phyloP scores from a whole-genome alignment of 2,329 filamentous ascomycete species.

The Nothophaeocryptopus gaeumannii region DNA sequence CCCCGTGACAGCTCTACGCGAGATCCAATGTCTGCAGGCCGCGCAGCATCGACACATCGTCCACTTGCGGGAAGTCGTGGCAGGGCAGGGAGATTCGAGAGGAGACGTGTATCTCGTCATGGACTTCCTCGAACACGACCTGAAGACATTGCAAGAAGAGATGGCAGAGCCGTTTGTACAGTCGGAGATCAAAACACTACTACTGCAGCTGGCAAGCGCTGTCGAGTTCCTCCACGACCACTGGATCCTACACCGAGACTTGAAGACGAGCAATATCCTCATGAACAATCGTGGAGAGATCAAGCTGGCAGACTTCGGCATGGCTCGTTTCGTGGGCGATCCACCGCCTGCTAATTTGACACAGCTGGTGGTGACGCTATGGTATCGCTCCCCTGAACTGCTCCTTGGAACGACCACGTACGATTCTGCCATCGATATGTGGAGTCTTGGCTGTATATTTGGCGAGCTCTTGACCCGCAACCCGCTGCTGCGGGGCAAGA shows the following conservation, averaged over 20 bases:
- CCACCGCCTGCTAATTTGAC: conserved; percentile 74
- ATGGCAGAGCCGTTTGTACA: conserved; percentile 92
- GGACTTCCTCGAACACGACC: conserved; percentile 95
- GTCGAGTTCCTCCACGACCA: conserved; percentile 81
- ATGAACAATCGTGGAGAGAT: conserved; percentile 93
- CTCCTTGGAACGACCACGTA: conserved; percentile 78
- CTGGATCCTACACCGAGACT: conserved; percentile 85
- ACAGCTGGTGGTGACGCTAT: conserved; percentile 90
- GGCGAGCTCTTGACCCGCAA: conserved; percentile 82
- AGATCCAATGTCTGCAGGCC: conserved; percentile 86
- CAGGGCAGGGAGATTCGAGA: conserved; percentile 23
- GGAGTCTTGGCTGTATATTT: conserved; percentile 95
- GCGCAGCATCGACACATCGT: conserved; percentile 83
- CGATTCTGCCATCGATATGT: conserved; percentile 78
- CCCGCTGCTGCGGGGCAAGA: conserved; percentile 80
- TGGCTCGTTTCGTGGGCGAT: conserved; percentile 85
- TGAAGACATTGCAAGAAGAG: conserved; percentile 87
- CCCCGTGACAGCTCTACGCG: conserved; percentile 85
- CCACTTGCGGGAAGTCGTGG: conserved; percentile 73
- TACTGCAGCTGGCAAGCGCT: conserved; percentile 77
- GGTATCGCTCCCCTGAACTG: conserved; percentile 92
- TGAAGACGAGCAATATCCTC: conserved; percentile 90
- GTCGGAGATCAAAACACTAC: conserved; percentile 86
- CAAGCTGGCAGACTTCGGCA: conserved; percentile 96
- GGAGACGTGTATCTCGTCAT: conserved; percentile 85